Evolutionary conservation across 2,329 filamentous ascomycete species (phyloP).

Genomic region (Venturia asperata): DNA sequence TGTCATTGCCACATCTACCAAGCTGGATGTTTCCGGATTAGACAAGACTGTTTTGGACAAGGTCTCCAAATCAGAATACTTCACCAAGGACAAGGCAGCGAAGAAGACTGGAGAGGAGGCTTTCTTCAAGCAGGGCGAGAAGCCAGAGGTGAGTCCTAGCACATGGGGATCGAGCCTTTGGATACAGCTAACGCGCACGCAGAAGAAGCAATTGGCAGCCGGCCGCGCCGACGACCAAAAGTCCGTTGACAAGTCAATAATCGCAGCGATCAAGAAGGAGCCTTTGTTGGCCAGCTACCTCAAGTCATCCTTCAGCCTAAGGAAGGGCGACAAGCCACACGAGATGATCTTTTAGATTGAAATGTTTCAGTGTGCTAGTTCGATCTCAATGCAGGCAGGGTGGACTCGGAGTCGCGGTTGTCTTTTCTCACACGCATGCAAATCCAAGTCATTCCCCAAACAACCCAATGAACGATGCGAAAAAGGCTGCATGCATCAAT

Average conservation of each 20-base stretch:
- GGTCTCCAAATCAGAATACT: constrained; percentile 79
- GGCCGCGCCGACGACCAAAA: constrained; percentile 96
- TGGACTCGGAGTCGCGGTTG: constrained; percentile 13
- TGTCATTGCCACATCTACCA: constrained; percentile 84
- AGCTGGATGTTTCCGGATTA: constrained; percentile 76
- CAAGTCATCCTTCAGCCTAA: constrained; percentile 91
- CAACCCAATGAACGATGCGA: background rate
- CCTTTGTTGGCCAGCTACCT: constrained; percentile 91
- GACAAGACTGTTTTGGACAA: constrained; percentile 69
- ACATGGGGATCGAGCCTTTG: constrained; percentile 8
- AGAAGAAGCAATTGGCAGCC: constrained; percentile 97
- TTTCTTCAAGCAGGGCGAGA: constrained; percentile 99
- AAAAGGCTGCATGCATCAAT: constrained; percentile 8
- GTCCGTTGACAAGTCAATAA: constrained; percentile 91
- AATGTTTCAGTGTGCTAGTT: constrained; percentile 5
- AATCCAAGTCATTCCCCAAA: constrained; percentile 6
- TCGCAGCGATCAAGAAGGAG: constrained; percentile 98
- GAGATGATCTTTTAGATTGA: constrained; percentile 94
- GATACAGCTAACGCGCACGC: constrained; percentile 26
- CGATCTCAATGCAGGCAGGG: background rate
- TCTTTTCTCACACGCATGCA: constrained; percentile 14
- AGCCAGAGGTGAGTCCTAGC: constrained; percentile 69
- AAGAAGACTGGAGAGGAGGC: constrained; percentile 97
- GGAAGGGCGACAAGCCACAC: constrained; percentile 99
- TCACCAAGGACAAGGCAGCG: constrained; percentile 87